phyloP scores from a whole-genome alignment of 208 protist species.

The Leishmania turanica region DNA sequence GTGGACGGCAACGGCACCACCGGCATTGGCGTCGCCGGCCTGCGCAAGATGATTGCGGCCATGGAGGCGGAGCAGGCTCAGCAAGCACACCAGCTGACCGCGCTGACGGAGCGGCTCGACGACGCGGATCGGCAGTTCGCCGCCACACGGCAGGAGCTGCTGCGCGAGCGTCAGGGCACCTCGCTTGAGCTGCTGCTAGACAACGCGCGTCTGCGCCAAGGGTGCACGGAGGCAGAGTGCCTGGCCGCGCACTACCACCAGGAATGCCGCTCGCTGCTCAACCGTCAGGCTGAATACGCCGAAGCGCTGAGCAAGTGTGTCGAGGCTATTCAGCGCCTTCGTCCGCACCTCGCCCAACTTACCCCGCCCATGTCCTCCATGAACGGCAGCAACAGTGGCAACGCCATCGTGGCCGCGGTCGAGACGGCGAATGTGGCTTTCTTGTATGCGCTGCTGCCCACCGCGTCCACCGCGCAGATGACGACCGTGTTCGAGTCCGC shows the following conservation, averaged over 20 bases:
- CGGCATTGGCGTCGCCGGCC: conserved; percentile 66
- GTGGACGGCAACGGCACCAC: conserved; percentile 11
- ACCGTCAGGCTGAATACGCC: conserved; percentile 66
- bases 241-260: conserved; percentile 86
- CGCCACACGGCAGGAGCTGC: conserved; percentile 44
- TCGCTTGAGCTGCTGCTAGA: conserved; percentile 77
- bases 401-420: conserved; percentile 9
- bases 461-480: conserved; percentile 55
- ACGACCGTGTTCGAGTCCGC: conserved; percentile 58
- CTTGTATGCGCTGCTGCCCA: conserved; percentile 65
- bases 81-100: conserved; percentile 41
- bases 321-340: conserved; percentile 40
- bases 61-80: conserved; percentile 43
- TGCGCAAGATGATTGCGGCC: conserved; percentile 55
- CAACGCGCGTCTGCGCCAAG: conserved; percentile 67
- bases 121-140: conserved; percentile 53
- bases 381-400: neutral
- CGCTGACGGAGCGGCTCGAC: conserved; percentile 49
- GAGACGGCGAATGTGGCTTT: conserved; percentile 51
- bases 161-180: conserved; percentile 59
- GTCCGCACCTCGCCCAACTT: conserved; percentile 30
- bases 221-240: conserved; percentile 83
- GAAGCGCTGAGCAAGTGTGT: conserved; percentile 63
- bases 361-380: neutral
- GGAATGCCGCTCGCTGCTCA: conserved; percentile 50